Percentiles rank a stretch among this genome's conserved stretches.
These are phyloP conservation scores for Cyclotella atomus DNA, from an alignment of 108 stramenopile species.

Conservation along the genomic window DNA sequence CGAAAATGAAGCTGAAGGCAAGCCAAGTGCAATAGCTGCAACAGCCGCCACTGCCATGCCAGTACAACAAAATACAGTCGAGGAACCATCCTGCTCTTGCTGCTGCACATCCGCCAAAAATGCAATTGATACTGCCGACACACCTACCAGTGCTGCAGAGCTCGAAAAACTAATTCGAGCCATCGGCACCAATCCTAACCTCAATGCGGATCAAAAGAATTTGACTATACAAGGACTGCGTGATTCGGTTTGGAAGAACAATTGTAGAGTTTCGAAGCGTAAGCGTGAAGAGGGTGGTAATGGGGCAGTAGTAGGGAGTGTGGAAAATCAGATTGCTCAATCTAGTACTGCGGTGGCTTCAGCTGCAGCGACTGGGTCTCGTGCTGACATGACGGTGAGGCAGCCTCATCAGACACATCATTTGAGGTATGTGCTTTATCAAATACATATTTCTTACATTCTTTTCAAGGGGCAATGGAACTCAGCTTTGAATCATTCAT, in stretches of 20 bases:
- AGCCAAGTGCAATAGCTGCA: not conserved
- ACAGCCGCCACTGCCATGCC: not conserved
- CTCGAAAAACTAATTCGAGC: slow-evolving; percentile 87
- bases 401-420: slow-evolving; percentile 33
- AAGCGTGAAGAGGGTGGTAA: slow-evolving; percentile 48
- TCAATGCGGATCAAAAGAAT: slow-evolving; percentile 73
- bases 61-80: not conserved
- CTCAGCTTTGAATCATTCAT: too few species aligned
- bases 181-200: slow-evolving; percentile 75
- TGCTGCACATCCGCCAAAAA: slow-evolving; percentile 11
- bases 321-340: slow-evolving; percentile 14
- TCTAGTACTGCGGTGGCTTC: not conserved
- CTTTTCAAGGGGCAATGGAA: too few species aligned
- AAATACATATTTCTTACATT: not conserved
- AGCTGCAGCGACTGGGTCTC: slow-evolving; percentile 6
- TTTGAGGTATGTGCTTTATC: slow-evolving; percentile 23
- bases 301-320: not conserved
- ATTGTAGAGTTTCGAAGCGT: slow-evolving; percentile 57
- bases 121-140: slow-evolving; percentile 12
- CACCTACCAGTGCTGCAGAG: slow-evolving; percentile 69
- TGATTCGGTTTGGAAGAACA: slow-evolving; percentile 84
- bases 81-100: not conserved
- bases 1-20: not conserved
- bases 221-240: slow-evolving; percentile 86
- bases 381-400: not conserved